phyloP scores from a whole-genome alignment of 73 alveolate species.

The Paramecium pentaurelia region DNA sequence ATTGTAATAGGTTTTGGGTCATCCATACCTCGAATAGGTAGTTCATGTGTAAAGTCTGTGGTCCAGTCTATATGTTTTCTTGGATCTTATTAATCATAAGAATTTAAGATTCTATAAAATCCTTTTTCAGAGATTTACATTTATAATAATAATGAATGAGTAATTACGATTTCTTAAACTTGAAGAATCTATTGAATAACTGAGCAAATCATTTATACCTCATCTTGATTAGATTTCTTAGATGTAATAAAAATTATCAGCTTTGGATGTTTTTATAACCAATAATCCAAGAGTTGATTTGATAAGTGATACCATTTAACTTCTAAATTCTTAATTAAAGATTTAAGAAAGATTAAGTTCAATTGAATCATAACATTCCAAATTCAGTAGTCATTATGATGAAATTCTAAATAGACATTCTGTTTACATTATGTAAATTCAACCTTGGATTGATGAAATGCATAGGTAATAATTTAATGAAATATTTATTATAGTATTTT shows the following conservation, averaged over 20 bases:
- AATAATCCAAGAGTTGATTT: background rate
- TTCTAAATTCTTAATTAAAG: background rate
- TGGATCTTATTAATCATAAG: constrained; percentile 45
- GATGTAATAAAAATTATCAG: background rate
- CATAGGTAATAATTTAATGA: background rate
- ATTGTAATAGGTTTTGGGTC: constrained; percentile 53
- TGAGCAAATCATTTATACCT: background rate
- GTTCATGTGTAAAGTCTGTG: background rate
- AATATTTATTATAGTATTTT: background rate
- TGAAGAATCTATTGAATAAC: background rate
- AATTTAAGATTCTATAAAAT: background rate
- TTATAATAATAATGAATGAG: background rate
- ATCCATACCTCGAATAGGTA: constrained; percentile 25
- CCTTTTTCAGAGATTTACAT: constrained; percentile 34
- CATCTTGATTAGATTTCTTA: background rate
- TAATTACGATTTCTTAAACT: background rate
- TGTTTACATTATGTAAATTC: background rate
- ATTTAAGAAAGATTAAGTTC: background rate
- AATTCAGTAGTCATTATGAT: background rate
- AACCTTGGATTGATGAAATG: constrained; percentile 4
- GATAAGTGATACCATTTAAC: background rate
- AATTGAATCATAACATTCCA: background rate
- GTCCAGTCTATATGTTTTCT: constrained; percentile 47
- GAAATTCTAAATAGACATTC: background rate
- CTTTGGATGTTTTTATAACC: background rate